These are phyloP conservation scores for Rhododendron molle DNA, from an alignment of 148 eudicot genomes.

Conservation along the genomic window DNA sequence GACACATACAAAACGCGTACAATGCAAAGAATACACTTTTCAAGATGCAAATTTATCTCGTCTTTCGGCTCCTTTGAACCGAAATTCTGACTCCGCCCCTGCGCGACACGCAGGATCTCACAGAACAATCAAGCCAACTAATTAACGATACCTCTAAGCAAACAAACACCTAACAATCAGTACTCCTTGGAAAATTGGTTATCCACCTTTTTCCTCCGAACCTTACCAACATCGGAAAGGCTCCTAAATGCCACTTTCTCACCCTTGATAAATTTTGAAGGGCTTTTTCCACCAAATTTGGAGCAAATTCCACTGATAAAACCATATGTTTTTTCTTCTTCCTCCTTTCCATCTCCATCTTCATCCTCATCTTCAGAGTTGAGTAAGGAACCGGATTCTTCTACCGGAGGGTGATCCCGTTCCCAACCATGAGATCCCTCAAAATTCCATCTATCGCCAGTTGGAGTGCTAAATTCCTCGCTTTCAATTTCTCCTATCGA, in stretches of 20 bases:
- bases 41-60: not conserved
- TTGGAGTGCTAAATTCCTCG: not conserved
- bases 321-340: conserved; percentile 1
- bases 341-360: not conserved
- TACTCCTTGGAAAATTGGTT: conserved; percentile 1
- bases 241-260: conserved; percentile 15
- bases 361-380: not conserved
- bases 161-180: not conserved
- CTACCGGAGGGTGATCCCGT: not conserved
- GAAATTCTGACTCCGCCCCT: not conserved
- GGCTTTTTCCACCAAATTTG: not conserved
- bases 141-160: not conserved
- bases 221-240: conserved; percentile 10
- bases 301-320: conserved; percentile 12
- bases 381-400: conserved; percentile 5
- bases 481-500: not conserved
- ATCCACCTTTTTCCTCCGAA: conserved; percentile 6
- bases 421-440: conserved; percentile 1
- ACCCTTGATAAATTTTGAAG: not conserved
- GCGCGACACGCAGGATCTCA: not conserved
- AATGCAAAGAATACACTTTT: not conserved
- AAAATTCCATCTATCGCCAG: not conserved
- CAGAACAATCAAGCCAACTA: not conserved
- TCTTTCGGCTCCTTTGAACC: not conserved
- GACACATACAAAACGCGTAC: not conserved